Evolutionary conservation across 805 yeast genomes (phyloP).

Genomic region (Kregervanrija pseudodelftensis): DNA sequence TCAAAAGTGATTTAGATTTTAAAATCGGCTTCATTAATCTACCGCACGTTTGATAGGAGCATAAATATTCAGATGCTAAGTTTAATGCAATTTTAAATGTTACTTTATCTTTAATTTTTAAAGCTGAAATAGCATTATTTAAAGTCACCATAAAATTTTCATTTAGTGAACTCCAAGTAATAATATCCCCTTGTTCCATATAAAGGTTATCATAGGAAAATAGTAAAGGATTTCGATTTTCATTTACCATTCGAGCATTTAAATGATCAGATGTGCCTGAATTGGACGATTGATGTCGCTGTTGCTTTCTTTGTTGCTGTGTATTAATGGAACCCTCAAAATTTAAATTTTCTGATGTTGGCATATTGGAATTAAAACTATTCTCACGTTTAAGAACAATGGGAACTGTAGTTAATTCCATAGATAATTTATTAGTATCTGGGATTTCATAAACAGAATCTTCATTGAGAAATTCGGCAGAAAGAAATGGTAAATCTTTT

Average conservation of each 20-base stretch:
- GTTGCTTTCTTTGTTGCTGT: neutral
- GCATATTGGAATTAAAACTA: neutral
- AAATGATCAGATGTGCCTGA: neutral
- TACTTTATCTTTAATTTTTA: conserved; percentile 42
- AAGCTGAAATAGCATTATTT: conserved; percentile 41
- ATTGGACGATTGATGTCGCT: neutral
- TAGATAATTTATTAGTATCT: conserved; percentile 14
- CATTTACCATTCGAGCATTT: too few species aligned
- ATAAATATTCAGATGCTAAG: conserved; percentile 44
- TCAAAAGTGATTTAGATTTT: conserved; percentile 37
- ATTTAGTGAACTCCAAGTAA: conserved; percentile 51
- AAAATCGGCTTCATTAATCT: conserved; percentile 48
- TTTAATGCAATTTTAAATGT: conserved; percentile 49
- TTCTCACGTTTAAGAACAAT: conserved; percentile 6
- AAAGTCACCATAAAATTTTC: conserved; percentile 41
- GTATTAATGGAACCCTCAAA: neutral
- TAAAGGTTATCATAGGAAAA: too few species aligned
- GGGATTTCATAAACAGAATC: conserved; percentile 26
- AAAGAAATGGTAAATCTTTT: conserved; percentile 47
- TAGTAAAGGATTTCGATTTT: too few species aligned
- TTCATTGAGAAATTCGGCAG: conserved; percentile 29
- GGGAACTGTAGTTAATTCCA: conserved; percentile 18
- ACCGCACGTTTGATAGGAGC: conserved; percentile 46
- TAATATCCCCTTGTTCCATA: conserved; percentile 47
- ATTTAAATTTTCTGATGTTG: neutral